Conservation (phyloP, 1,284 basidiomycete genomes). For the Apiotrichum brassicae region DNA sequence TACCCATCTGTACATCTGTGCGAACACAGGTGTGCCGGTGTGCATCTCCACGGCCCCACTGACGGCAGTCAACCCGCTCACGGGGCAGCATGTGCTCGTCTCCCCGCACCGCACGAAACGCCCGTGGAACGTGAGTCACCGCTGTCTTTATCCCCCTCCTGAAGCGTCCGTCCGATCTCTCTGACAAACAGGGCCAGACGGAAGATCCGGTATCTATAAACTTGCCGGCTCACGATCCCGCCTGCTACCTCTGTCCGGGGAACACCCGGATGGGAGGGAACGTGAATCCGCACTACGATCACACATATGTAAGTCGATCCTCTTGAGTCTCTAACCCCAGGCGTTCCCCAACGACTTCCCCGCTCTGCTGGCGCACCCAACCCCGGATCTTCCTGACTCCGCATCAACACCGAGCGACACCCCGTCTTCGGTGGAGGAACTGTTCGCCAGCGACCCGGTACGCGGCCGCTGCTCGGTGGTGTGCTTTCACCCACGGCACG, state of each 20-base stretch:
- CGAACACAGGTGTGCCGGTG: no score
- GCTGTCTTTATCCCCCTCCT: no score
- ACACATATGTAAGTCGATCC: slow-evolving; percentile 56
- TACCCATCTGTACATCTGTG: background rate
- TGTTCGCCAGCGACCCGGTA: slow-evolving; percentile 66
- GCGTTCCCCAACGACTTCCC: slow-evolving; percentile 80
- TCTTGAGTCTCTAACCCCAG: no score
- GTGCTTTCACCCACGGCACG: slow-evolving; percentile 82
- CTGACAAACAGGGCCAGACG: slow-evolving; percentile 68
- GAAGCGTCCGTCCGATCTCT: no score
- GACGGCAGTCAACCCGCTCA: slow-evolving; percentile 45
- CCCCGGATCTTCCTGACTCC: slow-evolving; percentile 22
- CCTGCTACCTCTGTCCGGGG: slow-evolving; percentile 87
- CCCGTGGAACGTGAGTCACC: slow-evolving; percentile 42
- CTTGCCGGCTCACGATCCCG: slow-evolving; percentile 65
- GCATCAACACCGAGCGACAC: slow-evolving; percentile 42
- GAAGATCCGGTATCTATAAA: slow-evolving; percentile 57
- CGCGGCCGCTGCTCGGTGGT: slow-evolving; percentile 84
- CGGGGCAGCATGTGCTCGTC: slow-evolving; percentile 60
- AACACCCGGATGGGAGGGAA: slow-evolving; percentile 73
- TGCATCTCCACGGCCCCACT: no score
- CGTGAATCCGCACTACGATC: slow-evolving; percentile 62
- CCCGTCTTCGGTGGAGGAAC: slow-evolving; percentile 50
- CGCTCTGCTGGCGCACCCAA: slow-evolving; percentile 58
- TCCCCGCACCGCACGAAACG: slow-evolving; percentile 63